Conservation (phyloP, 345 rosid species). For the Aurinia saxatilis region DNA sequence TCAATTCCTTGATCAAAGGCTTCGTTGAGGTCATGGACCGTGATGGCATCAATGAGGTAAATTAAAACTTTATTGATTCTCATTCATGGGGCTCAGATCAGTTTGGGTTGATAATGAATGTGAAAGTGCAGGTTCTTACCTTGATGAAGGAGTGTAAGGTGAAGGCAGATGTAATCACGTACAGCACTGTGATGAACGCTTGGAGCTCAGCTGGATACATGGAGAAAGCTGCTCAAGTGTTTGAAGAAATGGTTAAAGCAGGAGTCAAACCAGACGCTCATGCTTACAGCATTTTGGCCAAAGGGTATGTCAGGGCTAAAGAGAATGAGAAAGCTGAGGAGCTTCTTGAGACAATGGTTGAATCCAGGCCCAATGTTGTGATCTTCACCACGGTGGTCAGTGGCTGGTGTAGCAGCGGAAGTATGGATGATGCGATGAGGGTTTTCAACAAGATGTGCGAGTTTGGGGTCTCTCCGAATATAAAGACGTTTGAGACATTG, state of each 20-base stretch:
- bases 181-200: constrained; percentile 61
- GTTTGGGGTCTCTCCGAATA: constrained; percentile 45
- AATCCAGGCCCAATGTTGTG: constrained; percentile 43
- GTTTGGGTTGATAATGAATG: background rate
- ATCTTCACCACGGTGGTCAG: constrained; percentile 52
- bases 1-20: constrained; percentile 54
- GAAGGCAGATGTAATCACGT: constrained; percentile 58
- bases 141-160: constrained; percentile 50
- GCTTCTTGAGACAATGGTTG: constrained; percentile 37
- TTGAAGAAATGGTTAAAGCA: constrained; percentile 52
- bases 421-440: constrained; percentile 45
- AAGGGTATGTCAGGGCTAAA: constrained; percentile 54
- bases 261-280: constrained; percentile 52
- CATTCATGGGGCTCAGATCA: background rate
- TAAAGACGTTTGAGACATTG: constrained; percentile 51
- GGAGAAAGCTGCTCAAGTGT: constrained; percentile 52
- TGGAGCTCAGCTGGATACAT: constrained; percentile 72
- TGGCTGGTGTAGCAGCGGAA: constrained; percentile 54
- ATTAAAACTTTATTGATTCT: background rate
- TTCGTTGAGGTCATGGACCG: constrained; percentile 57
- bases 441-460: constrained; percentile 48
- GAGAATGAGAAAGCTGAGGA: constrained; percentile 53
- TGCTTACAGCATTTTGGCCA: constrained; percentile 55
- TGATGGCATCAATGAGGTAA: constrained; percentile 57
- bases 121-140: constrained; percentile 42